Evolutionary conservation across 2,329 filamentous ascomycete genomes (phyloP), one percentile per base, ranked within the genome.

Genomic region (Aspergillus cejpii): DNA sequence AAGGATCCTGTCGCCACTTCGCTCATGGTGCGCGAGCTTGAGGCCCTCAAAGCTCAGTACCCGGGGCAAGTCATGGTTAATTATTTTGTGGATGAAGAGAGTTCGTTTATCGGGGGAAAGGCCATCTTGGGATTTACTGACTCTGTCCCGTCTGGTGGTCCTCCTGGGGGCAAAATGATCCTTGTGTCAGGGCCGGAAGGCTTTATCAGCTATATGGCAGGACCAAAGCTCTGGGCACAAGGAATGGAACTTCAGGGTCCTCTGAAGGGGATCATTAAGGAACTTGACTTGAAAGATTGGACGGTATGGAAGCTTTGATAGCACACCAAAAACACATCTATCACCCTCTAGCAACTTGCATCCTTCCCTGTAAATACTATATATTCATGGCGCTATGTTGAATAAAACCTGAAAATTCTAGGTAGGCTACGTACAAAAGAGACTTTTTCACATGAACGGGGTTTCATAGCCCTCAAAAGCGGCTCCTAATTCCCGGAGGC

Each of bases 131-230:
- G 58, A 15, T 59, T 64, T 39, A 55, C 62, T 48, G 45, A 59
- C n/a, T 55, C 59, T 14, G 41, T 42, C 2, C 21, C 45, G 37
- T 42, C 48, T 5, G 64, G 59, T 38, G 42, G 51, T 5, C 60
- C 66, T 34, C 52, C 55, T 34, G 56, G 61, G 36, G 58, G 58
- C 51, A 62, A 64, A 48, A 63, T 95, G 15, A 72, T 96, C n/a
- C 74, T 95, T 44, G 79, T 97, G 1, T 94, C 89, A 0, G 92
- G 92, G 0, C 91, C 92, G 0, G 87, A 94, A 43, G 91, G 92
- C 0, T 97, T 97, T 67, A 77, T 97, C 29, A 77, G 79, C 34
- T 78, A 84, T 52, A 87, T 85, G 68, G 87, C 88, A 2, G 91
- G 92, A 1, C 73, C 81, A 7, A 95, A 94, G 50, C 68, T 79